Evolutionary conservation across 176 grass and related monocot genomes (phyloP), one percentile per base, ranked within the genome.

Genomic region (Pontederia paniculata): DNA sequence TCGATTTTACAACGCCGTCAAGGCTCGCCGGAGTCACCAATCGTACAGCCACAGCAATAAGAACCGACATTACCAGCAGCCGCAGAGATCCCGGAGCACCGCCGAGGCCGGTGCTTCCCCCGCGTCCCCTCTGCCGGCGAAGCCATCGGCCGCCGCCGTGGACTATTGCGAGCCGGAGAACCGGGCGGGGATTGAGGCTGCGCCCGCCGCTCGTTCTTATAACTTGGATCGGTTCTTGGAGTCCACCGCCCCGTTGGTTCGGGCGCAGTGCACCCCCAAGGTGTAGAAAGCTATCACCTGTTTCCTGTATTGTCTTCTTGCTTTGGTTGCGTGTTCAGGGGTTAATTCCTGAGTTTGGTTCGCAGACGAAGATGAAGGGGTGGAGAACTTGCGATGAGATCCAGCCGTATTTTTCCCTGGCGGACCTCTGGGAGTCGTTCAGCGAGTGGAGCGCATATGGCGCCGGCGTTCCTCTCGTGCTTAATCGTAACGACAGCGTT

Each of bases 371-470:
- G 48, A 23, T 18, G 48, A 54, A 52, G 46, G 67, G 49, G 42
- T 69, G 58, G 54, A 59, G 60, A 21, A 21, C 20, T 10, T 52
- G 21, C 46, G 50, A 52, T 16, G 42, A 62, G 52, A 47, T n/a
- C 22, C 28, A 12, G 52, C 55, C 68, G 48, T 86, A 80, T 63
- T 93, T 74, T 67, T 74, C 76, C 69, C 82, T 93, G 5, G 67
- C 65, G 21, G 88, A 93, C 72, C 75, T 93, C 9, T 93, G 88
- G 88, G 82, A 86, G 22, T 72, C 78, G 4, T 93, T 93, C 60
- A 74, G 42, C 37, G 88, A 93, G 70, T 86, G 88, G 88, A 93
- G 88, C 45, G 82, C 88, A 12, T 93, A 86, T 51, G 88, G 88
- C 46, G 76, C 69, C 17, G 88, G 79, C 17, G 88, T 83, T 54